Evolutionary conservation across 1,139 yeast species (phyloP).

Genomic region (Taphrina confusa): DNA sequence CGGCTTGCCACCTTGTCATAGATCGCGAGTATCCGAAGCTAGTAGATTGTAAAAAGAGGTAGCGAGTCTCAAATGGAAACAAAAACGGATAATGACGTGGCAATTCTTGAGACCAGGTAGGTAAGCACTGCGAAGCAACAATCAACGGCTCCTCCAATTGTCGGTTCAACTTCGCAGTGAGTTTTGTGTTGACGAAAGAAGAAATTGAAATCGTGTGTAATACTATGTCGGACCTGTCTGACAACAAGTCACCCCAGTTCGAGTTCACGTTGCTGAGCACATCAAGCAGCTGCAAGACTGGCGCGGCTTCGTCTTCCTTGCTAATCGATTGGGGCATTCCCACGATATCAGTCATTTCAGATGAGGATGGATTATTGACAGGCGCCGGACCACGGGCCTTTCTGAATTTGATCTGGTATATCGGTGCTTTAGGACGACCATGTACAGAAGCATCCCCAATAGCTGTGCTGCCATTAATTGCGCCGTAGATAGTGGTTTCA

Average conservation of each 20-base stretch:
- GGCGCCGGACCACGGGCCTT: constrained; percentile 48
- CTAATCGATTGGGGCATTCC: constrained; percentile 45
- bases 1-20: constrained; percentile 71
- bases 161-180: constrained; percentile 81
- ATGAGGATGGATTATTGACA: constrained; percentile 44
- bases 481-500: constrained; percentile 80
- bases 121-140: constrained; percentile 81
- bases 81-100: constrained; percentile 76
- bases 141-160: constrained; percentile 88
- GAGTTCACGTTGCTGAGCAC: constrained; percentile 56
- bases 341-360: constrained; percentile 45
- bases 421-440: constrained; percentile 40
- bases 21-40: constrained; percentile 89
- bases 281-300: constrained; percentile 57
- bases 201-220: constrained; percentile 48
- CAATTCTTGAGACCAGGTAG: constrained; percentile 77
- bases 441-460: constrained; percentile 44
- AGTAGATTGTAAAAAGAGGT: constrained; percentile 77
- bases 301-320: constrained; percentile 53
- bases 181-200: constrained; percentile 71
- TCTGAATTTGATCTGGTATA: constrained; percentile 59
- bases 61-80: constrained; percentile 80
- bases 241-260: constrained; percentile 36
- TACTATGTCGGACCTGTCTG: constrained; percentile 42
- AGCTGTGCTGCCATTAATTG: constrained; percentile 58